Percentiles rank a stretch among this genome's conserved stretches.
These are phyloP conservation scores for Taphrina populina DNA, from an alignment of 1,139 yeast genomes.

Conservation along the genomic window DNA sequence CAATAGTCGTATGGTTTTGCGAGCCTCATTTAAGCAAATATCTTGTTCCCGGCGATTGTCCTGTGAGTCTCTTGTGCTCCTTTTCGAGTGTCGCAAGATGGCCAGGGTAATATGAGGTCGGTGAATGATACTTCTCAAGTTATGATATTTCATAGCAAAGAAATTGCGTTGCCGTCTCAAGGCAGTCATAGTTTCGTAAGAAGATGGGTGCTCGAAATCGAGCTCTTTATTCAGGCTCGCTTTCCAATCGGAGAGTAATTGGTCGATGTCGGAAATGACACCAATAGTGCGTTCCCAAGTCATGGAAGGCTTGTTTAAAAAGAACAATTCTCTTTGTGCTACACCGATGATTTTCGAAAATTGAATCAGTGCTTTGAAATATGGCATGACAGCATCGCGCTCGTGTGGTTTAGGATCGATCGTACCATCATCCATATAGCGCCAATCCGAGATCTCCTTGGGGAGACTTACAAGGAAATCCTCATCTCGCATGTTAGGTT, in stretches of 20 bases:
- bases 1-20: conserved; percentile 24
- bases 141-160: conserved; percentile 35
- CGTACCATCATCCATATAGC: conserved; percentile 32
- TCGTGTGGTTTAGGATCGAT: conserved; percentile 21
- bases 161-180: conserved; percentile 33
- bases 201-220: conserved; percentile 26
- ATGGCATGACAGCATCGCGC: conserved; percentile 27
- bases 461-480: conserved; percentile 36
- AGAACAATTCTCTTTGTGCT: conserved; percentile 36
- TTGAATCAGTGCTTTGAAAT: conserved; percentile 35
- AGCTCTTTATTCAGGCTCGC: conserved; percentile 30
- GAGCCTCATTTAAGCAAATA: conserved; percentile 29
- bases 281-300: conserved; percentile 29
- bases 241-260: conserved; percentile 35
- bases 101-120: conserved; percentile 35
- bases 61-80: conserved; percentile 6
- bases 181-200: conserved; percentile 12
- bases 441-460: conserved; percentile 36
- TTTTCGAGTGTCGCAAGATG: conserved; percentile 25
- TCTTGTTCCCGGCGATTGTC: conserved; percentile 19
- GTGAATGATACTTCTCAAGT: conserved; percentile 36
- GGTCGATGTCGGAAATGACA: conserved; percentile 34
- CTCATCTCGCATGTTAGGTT: conserved; percentile 37
- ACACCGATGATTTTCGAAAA: conserved; percentile 36
- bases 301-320: conserved; percentile 34